Evolutionary conservation across 179 eudicot genomes (phyloP).

Genomic region (Spinacia oleracea): DNA sequence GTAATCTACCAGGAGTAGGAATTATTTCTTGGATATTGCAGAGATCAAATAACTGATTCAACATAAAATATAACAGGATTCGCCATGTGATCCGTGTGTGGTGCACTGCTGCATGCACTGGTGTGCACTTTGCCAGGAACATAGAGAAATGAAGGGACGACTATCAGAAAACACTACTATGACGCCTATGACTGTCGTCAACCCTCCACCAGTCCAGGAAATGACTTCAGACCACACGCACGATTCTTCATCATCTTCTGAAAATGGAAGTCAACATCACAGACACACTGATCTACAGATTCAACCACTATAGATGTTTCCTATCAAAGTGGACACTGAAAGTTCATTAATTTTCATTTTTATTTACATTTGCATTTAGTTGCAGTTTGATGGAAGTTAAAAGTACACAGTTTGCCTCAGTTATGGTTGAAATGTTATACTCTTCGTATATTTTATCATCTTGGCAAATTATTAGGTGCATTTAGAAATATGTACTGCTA

Average conservation of each 20-base stretch:
- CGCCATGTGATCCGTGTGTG: constrained; percentile 72
- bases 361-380: background rate
- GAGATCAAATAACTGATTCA: background rate
- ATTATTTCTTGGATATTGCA: background rate
- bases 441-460: background rate
- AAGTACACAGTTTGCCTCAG: background rate
- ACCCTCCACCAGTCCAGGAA: constrained; percentile 64
- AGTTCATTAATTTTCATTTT: background rate
- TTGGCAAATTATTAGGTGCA: background rate
- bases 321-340: background rate
- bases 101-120: constrained; percentile 77
- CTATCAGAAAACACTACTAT: constrained; percentile 37
- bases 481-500: background rate
- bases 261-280: constrained; percentile 25
- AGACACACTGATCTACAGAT: constrained; percentile 35
- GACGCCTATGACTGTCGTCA: constrained; percentile 29
- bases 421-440: background rate
- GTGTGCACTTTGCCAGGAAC: constrained; percentile 83
- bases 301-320: constrained; percentile 33
- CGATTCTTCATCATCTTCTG: constrained; percentile 35
- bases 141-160: constrained; percentile 60
- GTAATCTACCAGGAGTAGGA: constrained; percentile 30
- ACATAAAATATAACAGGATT: constrained; percentile 40
- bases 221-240: constrained; percentile 42
- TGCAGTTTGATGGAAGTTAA: too few species aligned